Percentiles rank a stretch among this genome's conserved stretches.
phyloP scores from a whole-genome alignment of 345 rosid species.

The Cardamine chenopodiifolia region DNA sequence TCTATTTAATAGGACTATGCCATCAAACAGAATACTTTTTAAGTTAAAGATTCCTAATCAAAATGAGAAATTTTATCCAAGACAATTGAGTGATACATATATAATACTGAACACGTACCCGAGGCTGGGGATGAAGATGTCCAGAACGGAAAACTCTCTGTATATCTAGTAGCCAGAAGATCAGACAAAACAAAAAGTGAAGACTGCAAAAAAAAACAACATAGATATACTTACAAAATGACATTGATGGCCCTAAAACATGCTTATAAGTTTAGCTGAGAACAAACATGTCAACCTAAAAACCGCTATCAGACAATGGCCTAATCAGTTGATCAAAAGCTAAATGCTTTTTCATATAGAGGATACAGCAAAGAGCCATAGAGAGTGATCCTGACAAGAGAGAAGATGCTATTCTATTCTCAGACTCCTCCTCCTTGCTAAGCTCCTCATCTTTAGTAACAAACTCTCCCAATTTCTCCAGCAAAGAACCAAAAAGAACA shows the following conservation, averaged over 20 bases:
- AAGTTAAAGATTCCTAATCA: too few relatives aligned
- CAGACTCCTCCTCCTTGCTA: constrained; percentile 44
- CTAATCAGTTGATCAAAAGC: neutral
- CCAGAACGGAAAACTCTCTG: constrained; percentile 87
- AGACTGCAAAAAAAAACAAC: neutral
- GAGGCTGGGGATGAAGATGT: constrained; percentile 78
- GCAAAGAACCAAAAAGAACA: constrained; percentile 51
- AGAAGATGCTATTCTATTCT: constrained; percentile 57
- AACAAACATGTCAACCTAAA: neutral
- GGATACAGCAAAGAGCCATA: constrained; percentile 99
- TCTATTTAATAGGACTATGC: neutral
- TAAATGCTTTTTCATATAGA: constrained; percentile 14
- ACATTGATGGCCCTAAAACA: neutral
- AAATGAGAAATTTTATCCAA: too few relatives aligned
- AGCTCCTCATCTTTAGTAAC: constrained; percentile 65
- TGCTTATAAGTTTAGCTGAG: neutral
- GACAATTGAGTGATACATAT: too few relatives aligned
- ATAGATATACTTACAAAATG: neutral
- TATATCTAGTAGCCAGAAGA: constrained; percentile 59
- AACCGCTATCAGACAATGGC: neutral
- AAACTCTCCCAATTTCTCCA: constrained; percentile 74
- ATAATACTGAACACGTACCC: too few relatives aligned
- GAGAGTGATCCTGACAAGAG: constrained; percentile 88
- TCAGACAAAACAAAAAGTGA: constrained; percentile 50
- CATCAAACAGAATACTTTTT: too few relatives aligned